A percentile compares a stretch with the other conserved stretches of the same genome.
Evolutionary conservation across 1,284 basidiomycete genomes (phyloP).

Genomic region (Boletus mariae): DNA sequence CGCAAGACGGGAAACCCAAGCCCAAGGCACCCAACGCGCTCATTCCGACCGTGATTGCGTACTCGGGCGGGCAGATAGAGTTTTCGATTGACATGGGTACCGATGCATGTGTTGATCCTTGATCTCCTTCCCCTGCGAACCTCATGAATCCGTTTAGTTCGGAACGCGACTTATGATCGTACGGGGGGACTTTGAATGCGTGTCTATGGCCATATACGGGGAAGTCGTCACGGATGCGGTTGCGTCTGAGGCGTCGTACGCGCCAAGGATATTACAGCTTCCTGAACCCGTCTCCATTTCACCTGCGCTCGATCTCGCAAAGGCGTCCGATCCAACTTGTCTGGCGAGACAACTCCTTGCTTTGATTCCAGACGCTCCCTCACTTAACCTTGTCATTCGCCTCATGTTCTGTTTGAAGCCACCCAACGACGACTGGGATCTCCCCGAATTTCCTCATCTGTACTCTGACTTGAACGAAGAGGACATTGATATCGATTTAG

Average conservation of each 20-base stretch:
- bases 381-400: constrained; percentile 57
- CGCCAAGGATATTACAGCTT: constrained; percentile 15
- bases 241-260: constrained; percentile 11
- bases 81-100: constrained; percentile 66
- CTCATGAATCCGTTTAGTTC: constrained; percentile 42
- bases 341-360: constrained; percentile 59
- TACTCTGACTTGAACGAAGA: constrained; percentile 52
- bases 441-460: constrained; percentile 65
- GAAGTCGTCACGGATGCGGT: constrained; percentile 22
- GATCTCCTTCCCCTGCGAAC: constrained; percentile 3
- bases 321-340: constrained; percentile 52
- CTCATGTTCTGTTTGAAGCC: constrained; percentile 76
- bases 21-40: constrained; percentile 63
- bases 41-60: constrained; percentile 67
- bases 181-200: constrained; percentile 60
- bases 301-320: constrained; percentile 55
- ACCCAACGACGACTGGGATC: constrained; percentile 70
- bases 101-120: constrained; percentile 44
- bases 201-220: constrained; percentile 45
- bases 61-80: constrained; percentile 63
- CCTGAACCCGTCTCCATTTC: constrained; percentile 21
- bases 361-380: constrained; percentile 57
- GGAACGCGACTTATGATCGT: constrained; percentile 77
- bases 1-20: constrained; percentile 52
- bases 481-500: constrained; percentile 49